Evolutionary conservation across 192 early-diverging fungal species (phyloP).

Genomic region (Backusella liffmaniae): DNA sequence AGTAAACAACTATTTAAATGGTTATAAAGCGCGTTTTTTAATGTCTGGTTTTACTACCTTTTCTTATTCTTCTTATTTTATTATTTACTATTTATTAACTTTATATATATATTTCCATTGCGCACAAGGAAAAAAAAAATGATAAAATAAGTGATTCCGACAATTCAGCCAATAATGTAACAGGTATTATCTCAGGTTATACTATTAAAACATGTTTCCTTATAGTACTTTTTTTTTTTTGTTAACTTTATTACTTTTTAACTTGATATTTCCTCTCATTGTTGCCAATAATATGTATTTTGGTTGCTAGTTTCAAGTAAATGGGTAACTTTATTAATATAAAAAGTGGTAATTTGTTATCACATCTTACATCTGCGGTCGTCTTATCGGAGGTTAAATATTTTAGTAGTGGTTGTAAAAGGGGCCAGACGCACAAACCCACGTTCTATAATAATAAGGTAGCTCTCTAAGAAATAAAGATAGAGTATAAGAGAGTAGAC

Average conservation of each 20-base stretch:
- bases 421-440: not conserved
- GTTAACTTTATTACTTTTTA: not conserved
- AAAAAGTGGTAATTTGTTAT: too few species aligned
- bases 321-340: too few species aligned
- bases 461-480: not conserved
- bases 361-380: too few species aligned
- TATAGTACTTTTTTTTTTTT: not conserved
- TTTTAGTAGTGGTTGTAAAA: not conserved
- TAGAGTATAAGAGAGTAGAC: too few species aligned
- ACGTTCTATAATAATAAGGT: not conserved
- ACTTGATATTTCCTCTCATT: not conserved
- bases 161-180: not conserved
- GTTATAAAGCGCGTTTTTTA: too few species aligned
- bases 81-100: too few species aligned
- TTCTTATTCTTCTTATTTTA: too few species aligned
- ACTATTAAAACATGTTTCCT: not conserved
- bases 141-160: not conserved
- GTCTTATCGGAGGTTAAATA: not conserved
- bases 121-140: not conserved
- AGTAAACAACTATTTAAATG: too few species aligned
- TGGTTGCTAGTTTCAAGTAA: too few species aligned
- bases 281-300: not conserved
- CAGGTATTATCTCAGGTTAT: not conserved
- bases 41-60: too few species aligned
- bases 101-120: too few species aligned